Base-by-base conservation (phyloP, 2,329 filamentous ascomycete species). In the Colletotrichum abscissum region DNA sequence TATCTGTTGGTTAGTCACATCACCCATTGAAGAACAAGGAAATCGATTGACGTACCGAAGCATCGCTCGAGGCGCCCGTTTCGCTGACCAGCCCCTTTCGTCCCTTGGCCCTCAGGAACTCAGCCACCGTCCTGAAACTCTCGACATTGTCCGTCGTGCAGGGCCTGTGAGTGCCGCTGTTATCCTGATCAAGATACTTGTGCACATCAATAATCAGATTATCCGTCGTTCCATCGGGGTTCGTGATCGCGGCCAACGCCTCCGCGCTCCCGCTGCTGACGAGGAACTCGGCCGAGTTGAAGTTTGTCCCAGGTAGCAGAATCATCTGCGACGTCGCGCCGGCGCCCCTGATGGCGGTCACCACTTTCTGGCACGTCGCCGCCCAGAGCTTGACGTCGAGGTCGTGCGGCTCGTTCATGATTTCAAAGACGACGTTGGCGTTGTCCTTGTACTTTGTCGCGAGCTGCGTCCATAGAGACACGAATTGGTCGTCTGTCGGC, bases 351-450 rank as follows among this genome's bases (percentile, higher is more conserved):
- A 94, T 93, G 4, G 90, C 92, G 0, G 88, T 91, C 1, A 94
- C 92, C 19, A 85, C 90, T 14, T 85, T 85, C 78, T 93, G 92
- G 73, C 89, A 88, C 0, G 89, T 90, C 5, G 84, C 79, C 0
- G 88, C 90, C 92, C 92, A 93, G 1, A 82, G 79, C 30, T 78
- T 80, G 75, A 92, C 84, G 76, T 91, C 86, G 68, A 89, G 80
- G 65, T 90, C 88, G 79, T 92, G 90, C 7, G 92, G 91, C 81
- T 92, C 92, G 81, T 93, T 94, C 91, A 93, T 93, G 57, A 93
- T 79, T 16, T 90, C 91, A 75, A 93, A 92, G 4, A 88, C 84
- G 30, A 93, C 81, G 73, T 88, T 89, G 49, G 84, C 79, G 63
- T 90, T 81, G 6, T 78, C 77, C 26, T 84, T 86, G 80, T 93